Base-by-base conservation (phyloP, 345 rosid genomes). In the Salix purpurea region DNA sequence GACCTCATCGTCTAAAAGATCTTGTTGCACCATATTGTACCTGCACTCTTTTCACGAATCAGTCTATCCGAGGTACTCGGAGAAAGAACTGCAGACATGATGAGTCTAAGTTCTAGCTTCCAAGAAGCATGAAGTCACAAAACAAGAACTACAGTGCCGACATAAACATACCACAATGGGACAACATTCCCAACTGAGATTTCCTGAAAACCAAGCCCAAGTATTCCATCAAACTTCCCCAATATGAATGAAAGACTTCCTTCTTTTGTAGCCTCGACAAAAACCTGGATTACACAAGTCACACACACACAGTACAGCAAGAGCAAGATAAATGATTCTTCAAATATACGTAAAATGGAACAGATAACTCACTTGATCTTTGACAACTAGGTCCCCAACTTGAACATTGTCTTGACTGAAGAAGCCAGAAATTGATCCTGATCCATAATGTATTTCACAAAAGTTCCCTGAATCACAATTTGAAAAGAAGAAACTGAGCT, bases 151-250 rank as follows among this genome's bases (percentile, higher is more conserved):
- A 50, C 28, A 26, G 67, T 32, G 24, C 19, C 4, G 37, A 70
- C 6, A 83, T 70, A 70, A 77, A 3, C 36, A 65, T 87, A 91
- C 97, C 97, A 93, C 14, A 87, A 83, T 6, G 97, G 98, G 42
- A 84, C 85, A 65, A 77, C 88, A 81, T 90, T 75, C 73, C 88
- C 93, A 4, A 84, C 94, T 34, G 97, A 87, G 72, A 91, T 87
- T 79, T 91, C 94, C 80, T 86, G 85, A 66, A 91, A 93, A 3
- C 98, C 98, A 42, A 93, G 92, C 19, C 98, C 98, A 3, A 93
- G 76, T 32, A 93, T 83, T 61, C 98, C 98, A 85, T 91, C 98
- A 46, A 89, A 93, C 84, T 87, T 91, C 5, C 90, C 87, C 82
- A 90, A 32, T 7, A 84, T 56, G 81, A 89, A 88, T 23, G 84